Evolutionary conservation across 1,284 basidiomycete species (phyloP), one percentile per base, ranked within the genome.

Genomic region (Rhodotorula sp.): DNA sequence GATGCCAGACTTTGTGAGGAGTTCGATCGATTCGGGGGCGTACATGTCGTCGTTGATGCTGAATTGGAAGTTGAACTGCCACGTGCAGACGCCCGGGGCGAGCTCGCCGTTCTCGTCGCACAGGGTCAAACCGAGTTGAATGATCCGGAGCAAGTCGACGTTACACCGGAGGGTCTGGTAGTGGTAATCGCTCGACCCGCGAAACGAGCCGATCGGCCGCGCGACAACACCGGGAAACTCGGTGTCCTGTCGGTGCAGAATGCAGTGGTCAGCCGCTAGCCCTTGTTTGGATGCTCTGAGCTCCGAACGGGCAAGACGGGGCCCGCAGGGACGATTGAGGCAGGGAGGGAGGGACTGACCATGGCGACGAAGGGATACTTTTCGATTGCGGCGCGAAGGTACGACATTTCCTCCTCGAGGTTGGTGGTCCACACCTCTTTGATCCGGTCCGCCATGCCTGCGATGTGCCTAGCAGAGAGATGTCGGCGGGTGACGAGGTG

Each of bases 61-160:
- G 83, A 99, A 99, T 76, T 87, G 87, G 82, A 99, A 98, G 83
- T 99, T 99, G 84, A 99, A 99, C 82, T 99, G 96, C 95, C 95
- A 99, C 46, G 94, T 97, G 63, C 91, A 91, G 61, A 89, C 87
- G 64, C 95, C 93, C 72, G 88, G 87, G 15, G 79, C 80, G 69
- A 89, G 87, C 78, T 94, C 89, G 12, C 95, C 95, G 45, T 96
- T 87, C 80, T 93, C 93, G 80, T 99, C 94, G 62, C 91, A 90
- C 51, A 99, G 84, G 4, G 95, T 97, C 75, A 99, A 86, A 14
- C 95, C 95, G 68, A 99, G 88, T 83, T 99, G 95, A 67, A 99
- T 97, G 82, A 98, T 93, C 83, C 93, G 94, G 78, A 99, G 86
- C 66, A 99, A 85, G 85, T 99, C 95, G 78, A 99, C 96, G 81